Conservation (phyloP, 2,329 filamentous ascomycete genomes). For the Grosmannia clavigera region DNA sequence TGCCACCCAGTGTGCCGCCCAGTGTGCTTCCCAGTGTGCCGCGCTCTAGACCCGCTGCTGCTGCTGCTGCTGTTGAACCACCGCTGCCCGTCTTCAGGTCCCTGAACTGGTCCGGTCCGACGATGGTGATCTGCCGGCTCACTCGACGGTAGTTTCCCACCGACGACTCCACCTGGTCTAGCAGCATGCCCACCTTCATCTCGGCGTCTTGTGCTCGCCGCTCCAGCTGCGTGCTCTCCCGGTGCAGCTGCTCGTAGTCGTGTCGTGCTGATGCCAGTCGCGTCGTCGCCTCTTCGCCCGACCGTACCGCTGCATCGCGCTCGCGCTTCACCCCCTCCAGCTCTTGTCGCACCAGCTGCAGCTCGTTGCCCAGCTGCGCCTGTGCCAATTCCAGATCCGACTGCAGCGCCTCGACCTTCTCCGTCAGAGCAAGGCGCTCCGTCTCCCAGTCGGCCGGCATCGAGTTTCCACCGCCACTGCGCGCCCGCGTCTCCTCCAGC, state of each 20-base stretch:
- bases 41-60: background rate
- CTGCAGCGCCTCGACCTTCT: slow-evolving; percentile 58
- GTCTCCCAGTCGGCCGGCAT: slow-evolving; percentile 55
- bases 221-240: slow-evolving; percentile 72
- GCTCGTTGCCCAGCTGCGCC: slow-evolving; percentile 55
- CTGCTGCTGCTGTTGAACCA: background rate
- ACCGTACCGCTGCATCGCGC: slow-evolving; percentile 51
- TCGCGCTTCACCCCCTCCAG: slow-evolving; percentile 53
- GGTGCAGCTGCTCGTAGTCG: slow-evolving; percentile 70
- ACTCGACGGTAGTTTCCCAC: slow-evolving; percentile 90
- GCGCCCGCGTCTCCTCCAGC: slow-evolving; percentile 40
- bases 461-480: slow-evolving; percentile 16
- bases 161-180: slow-evolving; percentile 87
- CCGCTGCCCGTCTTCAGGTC: slow-evolving; percentile 12
- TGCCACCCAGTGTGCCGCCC: background rate
- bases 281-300: slow-evolving; percentile 38
- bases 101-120: slow-evolving; percentile 32
- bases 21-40: background rate
- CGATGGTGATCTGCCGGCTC: slow-evolving; percentile 44
- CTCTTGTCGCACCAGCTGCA: slow-evolving; percentile 57
- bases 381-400: slow-evolving; percentile 54
- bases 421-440: slow-evolving; percentile 56
- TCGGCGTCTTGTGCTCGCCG: slow-evolving; percentile 80
- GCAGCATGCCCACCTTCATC: slow-evolving; percentile 78
- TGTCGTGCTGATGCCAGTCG: slow-evolving; percentile 48